Evolutionary conservation across 164 flowering plant genomes (phyloP), one percentile per base, ranked within the genome.

Genomic region (Sedum album): DNA sequence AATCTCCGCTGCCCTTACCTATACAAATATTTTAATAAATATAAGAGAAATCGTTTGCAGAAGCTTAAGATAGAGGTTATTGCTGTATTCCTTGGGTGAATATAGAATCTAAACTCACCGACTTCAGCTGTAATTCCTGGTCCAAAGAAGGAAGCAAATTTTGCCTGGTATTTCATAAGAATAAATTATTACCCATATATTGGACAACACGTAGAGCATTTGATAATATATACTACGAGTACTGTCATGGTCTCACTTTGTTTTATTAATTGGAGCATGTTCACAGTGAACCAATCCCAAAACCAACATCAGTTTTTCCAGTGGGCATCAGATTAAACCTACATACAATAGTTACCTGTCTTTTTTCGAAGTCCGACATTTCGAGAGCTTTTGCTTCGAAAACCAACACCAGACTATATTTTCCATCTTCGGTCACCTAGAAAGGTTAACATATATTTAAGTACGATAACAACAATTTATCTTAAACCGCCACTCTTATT

Each of bases 91-190:
- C 26, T 25, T 26, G 9, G 41, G 18, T n/a, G n/a, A 68, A 35
- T n/a, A 26, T 8, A 35, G 5, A 13, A 46, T 49, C 6, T 9
- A 11, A 69, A 78, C 95, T 87, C 72, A 94, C 98, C 91, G 31
- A 91, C 73, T 84, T 88, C 93, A 53, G 97, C 96, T 44, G 85
- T 79, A 71, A 94, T 86, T 57, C 94, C 95, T 26, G 98, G 97
- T 71, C 97, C 98, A 75, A 94, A 94, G 84, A 94, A 94, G 48
- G 98, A 89, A 63, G 96, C 65, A 72, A 94, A 88, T 73, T 94
- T 94, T 49, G 88, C 98, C 98, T 94, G 64, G 20, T 8, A 11
- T 41, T 38, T 2, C 48, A 49, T 8, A 31, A 6, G 30, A 51
- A 2, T 31, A 13, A 38, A 60, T 49, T 66, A 33, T 67, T 60